These are phyloP conservation scores for Populus ilicifolia DNA, from an alignment of 345 rosid species.

Conservation along the genomic window DNA sequence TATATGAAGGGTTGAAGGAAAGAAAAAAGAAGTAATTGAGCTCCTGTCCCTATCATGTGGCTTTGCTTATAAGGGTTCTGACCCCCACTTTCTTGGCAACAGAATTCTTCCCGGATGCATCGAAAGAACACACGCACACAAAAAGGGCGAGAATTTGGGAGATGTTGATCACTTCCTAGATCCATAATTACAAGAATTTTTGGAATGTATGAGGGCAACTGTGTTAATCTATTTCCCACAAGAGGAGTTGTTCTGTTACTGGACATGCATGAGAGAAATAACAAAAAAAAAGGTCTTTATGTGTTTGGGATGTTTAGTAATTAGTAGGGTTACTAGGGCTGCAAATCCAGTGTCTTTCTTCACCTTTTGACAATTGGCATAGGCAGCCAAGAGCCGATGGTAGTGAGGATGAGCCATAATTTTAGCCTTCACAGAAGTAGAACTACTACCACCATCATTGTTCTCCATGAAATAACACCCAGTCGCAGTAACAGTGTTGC, in stretches of 20 bases:
- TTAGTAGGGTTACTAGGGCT: neutral
- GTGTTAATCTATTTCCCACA: neutral
- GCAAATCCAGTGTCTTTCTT: neutral
- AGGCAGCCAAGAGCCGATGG: slow-evolving; percentile 85
- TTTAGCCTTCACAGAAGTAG: slow-evolving; percentile 65
- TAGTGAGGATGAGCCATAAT: slow-evolving; percentile 99
- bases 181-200: neutral
- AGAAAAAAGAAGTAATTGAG: neutral
- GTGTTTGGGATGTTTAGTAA: neutral
- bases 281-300: neutral
- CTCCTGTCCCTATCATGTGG: slow-evolving; percentile 15
- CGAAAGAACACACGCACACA: neutral
- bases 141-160: neutral
- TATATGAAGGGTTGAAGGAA: neutral
- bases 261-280: neutral
- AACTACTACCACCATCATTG: slow-evolving; percentile 23
- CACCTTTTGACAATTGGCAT: slow-evolving; percentile 95
- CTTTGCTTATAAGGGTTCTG: slow-evolving; percentile 7
- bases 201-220: neutral
- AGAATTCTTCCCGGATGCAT: neutral
- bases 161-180: neutral
- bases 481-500: slow-evolving; percentile 17
- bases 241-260: neutral
- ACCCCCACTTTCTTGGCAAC: slow-evolving; percentile 20
- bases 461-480: slow-evolving; percentile 60